These are phyloP conservation scores for Podospora appendiculata DNA, from an alignment of 495 filamentous ascomycete genomes.

Conservation along the genomic window DNA sequence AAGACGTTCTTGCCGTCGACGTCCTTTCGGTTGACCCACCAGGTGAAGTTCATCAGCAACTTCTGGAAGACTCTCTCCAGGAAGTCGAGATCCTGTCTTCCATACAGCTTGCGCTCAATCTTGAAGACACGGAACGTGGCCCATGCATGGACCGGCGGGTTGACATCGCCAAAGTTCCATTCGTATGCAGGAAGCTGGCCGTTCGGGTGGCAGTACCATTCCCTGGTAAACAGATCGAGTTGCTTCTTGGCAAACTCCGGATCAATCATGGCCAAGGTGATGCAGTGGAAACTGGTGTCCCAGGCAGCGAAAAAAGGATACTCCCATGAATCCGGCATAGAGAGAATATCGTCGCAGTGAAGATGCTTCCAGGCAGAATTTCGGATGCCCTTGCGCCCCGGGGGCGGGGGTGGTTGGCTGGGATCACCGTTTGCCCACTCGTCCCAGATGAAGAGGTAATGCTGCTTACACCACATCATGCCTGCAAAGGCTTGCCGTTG, in stretches of 20 bases:
- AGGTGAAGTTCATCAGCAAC: conserved; percentile 90
- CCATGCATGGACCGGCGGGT: conserved; percentile 96
- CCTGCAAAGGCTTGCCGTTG: conserved; percentile 89
- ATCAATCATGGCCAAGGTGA: conserved; percentile 92
- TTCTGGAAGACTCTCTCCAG: conserved; percentile 96
- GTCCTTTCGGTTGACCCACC: conserved; percentile 98
- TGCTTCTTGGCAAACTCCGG: conserved; percentile 98
- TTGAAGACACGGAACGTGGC: conserved; percentile 92
- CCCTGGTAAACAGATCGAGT: conserved; percentile 85
- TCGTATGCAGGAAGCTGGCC: conserved; percentile 86
- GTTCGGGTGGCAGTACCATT: conserved; percentile 99
- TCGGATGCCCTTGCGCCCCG: conserved; percentile 69
- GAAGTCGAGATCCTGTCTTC: conserved; percentile 89
- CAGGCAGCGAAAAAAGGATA: conserved; percentile 98
- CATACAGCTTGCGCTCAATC: conserved; percentile 95
- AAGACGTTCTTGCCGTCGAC: conserved; percentile 91
- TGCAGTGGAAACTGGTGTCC: conserved; percentile 96
- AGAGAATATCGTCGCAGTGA: conserved; percentile 86
- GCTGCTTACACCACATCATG: conserved; percentile 98
- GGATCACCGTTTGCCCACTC: conserved; percentile 87
- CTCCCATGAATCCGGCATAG: conserved; percentile 98
- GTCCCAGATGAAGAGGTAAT: conserved; percentile 94
- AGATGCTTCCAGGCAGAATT: conserved; percentile 91
- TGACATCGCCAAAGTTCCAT: conserved; percentile 98
- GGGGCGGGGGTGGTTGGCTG: conserved; percentile 69